Percentiles rank a stretch among this genome's conserved stretches.
Evolutionary conservation across 768 basidiomycete genomes (phyloP).

Genomic region (Termitomyces sp.): DNA sequence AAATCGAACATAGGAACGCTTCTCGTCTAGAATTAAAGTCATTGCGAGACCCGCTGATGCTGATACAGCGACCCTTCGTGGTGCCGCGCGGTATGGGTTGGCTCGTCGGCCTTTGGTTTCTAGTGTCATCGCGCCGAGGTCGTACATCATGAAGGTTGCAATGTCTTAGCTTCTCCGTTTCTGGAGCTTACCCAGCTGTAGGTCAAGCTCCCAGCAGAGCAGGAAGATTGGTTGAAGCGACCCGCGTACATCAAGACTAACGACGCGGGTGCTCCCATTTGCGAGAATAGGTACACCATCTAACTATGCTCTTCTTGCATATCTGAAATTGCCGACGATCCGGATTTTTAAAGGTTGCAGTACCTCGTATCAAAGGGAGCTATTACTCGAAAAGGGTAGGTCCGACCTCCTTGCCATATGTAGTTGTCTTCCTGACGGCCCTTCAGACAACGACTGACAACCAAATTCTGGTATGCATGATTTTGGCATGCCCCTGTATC

Average conservation of each 20-base stretch:
- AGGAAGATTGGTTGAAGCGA: slow-evolving; percentile 78
- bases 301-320: slow-evolving; percentile 11
- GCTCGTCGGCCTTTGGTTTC: slow-evolving; percentile 73
- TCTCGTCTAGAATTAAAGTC: slow-evolving; percentile 58
- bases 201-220: slow-evolving; percentile 87
- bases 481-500: background rate
- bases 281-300: slow-evolving; percentile 68
- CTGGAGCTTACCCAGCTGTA: slow-evolving; percentile 18
- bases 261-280: slow-evolving; percentile 69
- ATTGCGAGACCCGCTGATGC: slow-evolving; percentile 83
- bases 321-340: slow-evolving; percentile 12
- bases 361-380: slow-evolving; percentile 86
- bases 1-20: slow-evolving; percentile 44
- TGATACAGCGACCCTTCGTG: slow-evolving; percentile 83
- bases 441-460: slow-evolving; percentile 69
- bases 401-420: slow-evolving; percentile 13
- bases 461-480: slow-evolving; percentile 69
- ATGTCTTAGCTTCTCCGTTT: background rate
- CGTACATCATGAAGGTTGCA: slow-evolving; percentile 80
- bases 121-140: slow-evolving; percentile 73
- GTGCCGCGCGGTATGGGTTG: slow-evolving; percentile 84
- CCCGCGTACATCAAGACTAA: slow-evolving; percentile 81
- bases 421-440: slow-evolving; percentile 13
- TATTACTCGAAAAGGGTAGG: slow-evolving; percentile 79
- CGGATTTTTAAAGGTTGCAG: slow-evolving; percentile 52